Percentiles rank a stretch among this genome's conserved stretches.
phyloP scores from a whole-genome alignment of 331 rosid genomes.

The Stylosanthes scabra region DNA sequence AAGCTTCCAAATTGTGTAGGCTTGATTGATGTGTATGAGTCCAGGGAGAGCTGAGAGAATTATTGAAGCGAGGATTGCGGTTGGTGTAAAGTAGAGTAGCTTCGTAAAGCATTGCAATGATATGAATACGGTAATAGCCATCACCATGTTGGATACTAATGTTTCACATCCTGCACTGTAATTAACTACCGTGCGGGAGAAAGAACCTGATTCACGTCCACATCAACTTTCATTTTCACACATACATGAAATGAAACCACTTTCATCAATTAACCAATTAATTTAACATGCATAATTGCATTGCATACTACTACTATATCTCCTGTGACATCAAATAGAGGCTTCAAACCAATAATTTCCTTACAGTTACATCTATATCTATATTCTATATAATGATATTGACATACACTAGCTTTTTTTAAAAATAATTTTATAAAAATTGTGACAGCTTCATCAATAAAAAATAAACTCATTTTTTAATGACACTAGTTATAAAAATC shows the following conservation, averaged over 20 bases:
- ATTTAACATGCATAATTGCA: no score
- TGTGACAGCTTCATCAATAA: no score
- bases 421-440: no score
- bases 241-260: background rate
- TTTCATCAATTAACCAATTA: background rate
- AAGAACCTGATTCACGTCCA: constrained; percentile 49
- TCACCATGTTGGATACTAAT: constrained; percentile 60
- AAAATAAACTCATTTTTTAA: no score
- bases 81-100: constrained; percentile 67
- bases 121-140: constrained; percentile 62
- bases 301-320: no score
- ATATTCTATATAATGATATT: no score
- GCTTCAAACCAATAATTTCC: no score
- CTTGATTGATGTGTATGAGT: constrained; percentile 51
- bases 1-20: constrained; percentile 62
- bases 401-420: no score
- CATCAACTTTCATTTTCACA: background rate
- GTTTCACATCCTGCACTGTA: constrained; percentile 67
- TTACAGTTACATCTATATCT: no score
- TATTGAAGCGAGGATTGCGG: constrained; percentile 63
- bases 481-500: no score
- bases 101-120: constrained; percentile 55
- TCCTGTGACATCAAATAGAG: background rate
- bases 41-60: constrained; percentile 73
- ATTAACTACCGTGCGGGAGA: constrained; percentile 71